These are phyloP conservation scores for Penicillium palitans DNA, from an alignment of 2,329 filamentous ascomycete species.

Conservation along the genomic window DNA sequence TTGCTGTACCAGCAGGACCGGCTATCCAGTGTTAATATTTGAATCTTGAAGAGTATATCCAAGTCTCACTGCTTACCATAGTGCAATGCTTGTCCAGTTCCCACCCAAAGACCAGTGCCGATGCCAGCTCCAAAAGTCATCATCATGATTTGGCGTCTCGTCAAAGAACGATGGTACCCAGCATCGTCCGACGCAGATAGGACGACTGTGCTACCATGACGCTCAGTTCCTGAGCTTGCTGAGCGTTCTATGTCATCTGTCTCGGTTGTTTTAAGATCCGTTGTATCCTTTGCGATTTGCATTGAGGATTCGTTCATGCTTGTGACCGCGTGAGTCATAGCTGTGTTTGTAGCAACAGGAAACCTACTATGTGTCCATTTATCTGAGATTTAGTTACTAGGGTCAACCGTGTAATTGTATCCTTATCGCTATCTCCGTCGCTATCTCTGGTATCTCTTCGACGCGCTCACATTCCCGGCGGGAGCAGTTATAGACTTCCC, in stretches of 20 bases:
- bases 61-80: slow-evolving; percentile 24
- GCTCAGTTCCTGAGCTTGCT: slow-evolving; percentile 12
- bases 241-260: slow-evolving; percentile 16
- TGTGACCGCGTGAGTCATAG: neutral
- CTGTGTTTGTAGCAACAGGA: neutral
- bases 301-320: neutral
- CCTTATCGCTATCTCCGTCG: slow-evolving; percentile 13
- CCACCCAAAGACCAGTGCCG: slow-evolving; percentile 39
- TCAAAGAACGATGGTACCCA: slow-evolving; percentile 35
- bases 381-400: neutral
- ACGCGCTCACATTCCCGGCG: neutral
- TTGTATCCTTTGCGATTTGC: neutral
- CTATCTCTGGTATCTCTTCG: slow-evolving; percentile 1
- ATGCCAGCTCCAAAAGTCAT: slow-evolving; percentile 42
- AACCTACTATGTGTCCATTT: neutral
- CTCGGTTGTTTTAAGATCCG: slow-evolving; percentile 3
- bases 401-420: neutral
- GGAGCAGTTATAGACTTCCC: neutral
- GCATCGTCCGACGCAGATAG: slow-evolving; percentile 21
- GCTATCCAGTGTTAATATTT: slow-evolving; percentile 15
- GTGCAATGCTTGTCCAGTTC: slow-evolving; percentile 37
- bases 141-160: slow-evolving; percentile 41
- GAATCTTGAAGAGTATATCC: neutral
- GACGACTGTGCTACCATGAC: slow-evolving; percentile 11
- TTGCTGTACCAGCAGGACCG: slow-evolving; percentile 35